Evolutionary conservation across 192 early-diverging fungal species (phyloP).

Genomic region (Entomortierella lignicola): DNA sequence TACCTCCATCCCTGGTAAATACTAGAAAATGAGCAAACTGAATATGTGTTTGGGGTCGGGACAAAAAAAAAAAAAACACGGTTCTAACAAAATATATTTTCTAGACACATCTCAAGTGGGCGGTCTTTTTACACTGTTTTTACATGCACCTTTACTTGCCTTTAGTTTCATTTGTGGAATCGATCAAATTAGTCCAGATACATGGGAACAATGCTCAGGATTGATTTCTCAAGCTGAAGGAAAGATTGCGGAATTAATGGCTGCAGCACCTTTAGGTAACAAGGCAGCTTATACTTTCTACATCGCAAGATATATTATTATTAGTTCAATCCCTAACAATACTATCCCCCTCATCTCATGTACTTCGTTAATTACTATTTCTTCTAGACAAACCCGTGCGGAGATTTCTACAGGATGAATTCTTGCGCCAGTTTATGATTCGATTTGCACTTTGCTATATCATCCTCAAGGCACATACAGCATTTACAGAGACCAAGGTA

Average conservation of each 20-base stretch:
- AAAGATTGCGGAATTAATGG: slow-evolving; percentile 66
- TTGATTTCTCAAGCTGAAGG: slow-evolving; percentile 63
- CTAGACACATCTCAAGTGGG: slow-evolving; percentile 76
- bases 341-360: too few species aligned
- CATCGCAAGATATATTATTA: too few species aligned
- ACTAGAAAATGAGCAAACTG: neutral
- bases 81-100: too few species aligned
- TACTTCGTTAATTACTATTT: too few species aligned
- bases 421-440: slow-evolving; percentile 89
- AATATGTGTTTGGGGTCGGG: neutral
- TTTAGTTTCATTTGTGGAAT: slow-evolving; percentile 86
- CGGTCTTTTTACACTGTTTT: slow-evolving; percentile 93
- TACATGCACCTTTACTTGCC: slow-evolving; percentile 91
- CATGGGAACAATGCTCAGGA: slow-evolving; percentile 77
- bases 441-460: slow-evolving; percentile 82
- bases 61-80: too few species aligned
- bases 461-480: slow-evolving; percentile 74
- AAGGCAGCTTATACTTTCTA: too few species aligned
- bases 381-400: slow-evolving; percentile 57
- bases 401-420: slow-evolving; percentile 91
- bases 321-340: too few species aligned
- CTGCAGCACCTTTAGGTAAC: slow-evolving; percentile 47
- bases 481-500: slow-evolving; percentile 71
- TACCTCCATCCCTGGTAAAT: slow-evolving; percentile 77
- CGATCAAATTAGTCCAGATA: slow-evolving; percentile 65